Evolutionary conservation across 768 basidiomycete species (phyloP).

Genomic region (Rhizopogon roseolus): DNA sequence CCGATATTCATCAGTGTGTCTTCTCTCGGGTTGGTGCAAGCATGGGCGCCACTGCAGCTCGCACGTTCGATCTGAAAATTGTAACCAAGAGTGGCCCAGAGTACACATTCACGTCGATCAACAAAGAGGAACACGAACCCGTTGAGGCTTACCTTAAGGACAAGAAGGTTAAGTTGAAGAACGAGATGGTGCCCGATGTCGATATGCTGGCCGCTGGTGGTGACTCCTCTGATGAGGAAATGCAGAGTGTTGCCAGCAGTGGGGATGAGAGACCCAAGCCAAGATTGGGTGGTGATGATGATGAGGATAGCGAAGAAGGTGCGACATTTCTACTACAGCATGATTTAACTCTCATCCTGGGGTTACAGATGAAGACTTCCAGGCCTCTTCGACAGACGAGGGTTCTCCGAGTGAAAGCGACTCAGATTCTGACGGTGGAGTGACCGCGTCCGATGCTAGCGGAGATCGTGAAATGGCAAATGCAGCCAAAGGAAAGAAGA

Average conservation of each 20-base stretch:
- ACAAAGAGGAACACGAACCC: slow-evolving; percentile 90
- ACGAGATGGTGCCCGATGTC: slow-evolving; percentile 89
- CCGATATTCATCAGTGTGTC: slow-evolving; percentile 83
- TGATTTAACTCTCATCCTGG: slow-evolving; percentile 3
- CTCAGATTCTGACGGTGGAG: slow-evolving; percentile 56
- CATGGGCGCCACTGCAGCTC: slow-evolving; percentile 75
- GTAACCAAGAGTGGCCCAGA: slow-evolving; percentile 82
- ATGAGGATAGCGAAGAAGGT: slow-evolving; percentile 79
- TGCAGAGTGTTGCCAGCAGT: slow-evolving; percentile 75
- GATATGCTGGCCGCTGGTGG: slow-evolving; percentile 64
- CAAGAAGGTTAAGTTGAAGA: slow-evolving; percentile 92
- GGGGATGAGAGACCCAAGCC: slow-evolving; percentile 56
- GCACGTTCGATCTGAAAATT: slow-evolving; percentile 92
- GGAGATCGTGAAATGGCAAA: slow-evolving; percentile 66
- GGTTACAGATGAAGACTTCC: slow-evolving; percentile 80
- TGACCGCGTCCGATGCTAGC: slow-evolving; percentile 81
- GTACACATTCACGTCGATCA: slow-evolving; percentile 87
- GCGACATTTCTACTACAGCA: slow-evolving; percentile 9
- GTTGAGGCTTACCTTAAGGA: slow-evolving; percentile 82
- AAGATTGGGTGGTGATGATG: slow-evolving; percentile 48
- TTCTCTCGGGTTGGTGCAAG: slow-evolving; percentile 93
- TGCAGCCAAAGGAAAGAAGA: slow-evolving; percentile 29
- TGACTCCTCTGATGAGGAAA: slow-evolving; percentile 74
- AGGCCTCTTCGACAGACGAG: slow-evolving; percentile 75
- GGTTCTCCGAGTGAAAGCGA: slow-evolving; percentile 85